A percentile compares a stretch with the other conserved stretches of the same genome.
Conservation (phyloP, 2,329 filamentous ascomycete genomes). For the Alternaria conjuncta region DNA sequence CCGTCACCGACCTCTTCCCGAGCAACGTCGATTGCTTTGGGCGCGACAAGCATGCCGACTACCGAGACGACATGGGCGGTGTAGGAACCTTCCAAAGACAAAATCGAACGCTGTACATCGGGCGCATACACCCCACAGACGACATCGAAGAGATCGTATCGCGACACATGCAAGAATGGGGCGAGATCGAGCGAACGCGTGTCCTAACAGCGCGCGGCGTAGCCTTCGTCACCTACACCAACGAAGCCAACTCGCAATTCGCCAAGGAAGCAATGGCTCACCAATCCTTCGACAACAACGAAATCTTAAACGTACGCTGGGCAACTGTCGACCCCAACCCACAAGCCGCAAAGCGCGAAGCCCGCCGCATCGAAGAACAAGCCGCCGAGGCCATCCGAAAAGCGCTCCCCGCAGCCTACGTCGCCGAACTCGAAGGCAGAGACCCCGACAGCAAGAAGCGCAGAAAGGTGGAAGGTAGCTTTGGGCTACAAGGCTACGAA, state of each 20-base stretch:
- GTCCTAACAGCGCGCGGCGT: conserved; percentile 90
- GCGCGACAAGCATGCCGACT: conserved; percentile 89
- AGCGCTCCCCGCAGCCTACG: conserved; percentile 86
- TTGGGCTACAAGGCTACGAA: conserved; percentile 89
- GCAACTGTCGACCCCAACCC: conserved; percentile 96
- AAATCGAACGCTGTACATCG: conserved; percentile 92
- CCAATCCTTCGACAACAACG: conserved; percentile 87
- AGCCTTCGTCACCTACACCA: conserved; percentile 92
- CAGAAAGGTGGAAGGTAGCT: conserved; percentile 83
- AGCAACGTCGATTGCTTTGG: conserved; percentile 96
- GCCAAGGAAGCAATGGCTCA: conserved; percentile 89
- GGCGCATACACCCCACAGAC: conserved; percentile 91
- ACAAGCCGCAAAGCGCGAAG: conserved; percentile 90
- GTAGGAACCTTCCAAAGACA: conserved; percentile 93
- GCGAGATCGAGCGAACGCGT: conserved; percentile 84
- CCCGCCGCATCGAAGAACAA: conserved; percentile 87
- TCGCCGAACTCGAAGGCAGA: conserved; percentile 91
- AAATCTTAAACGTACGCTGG: conserved; percentile 96
- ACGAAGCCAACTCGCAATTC: conserved; percentile 64
- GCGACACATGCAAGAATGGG: conserved; percentile 96
- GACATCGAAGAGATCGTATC: conserved; percentile 97
- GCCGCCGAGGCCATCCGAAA: conserved; percentile 90
- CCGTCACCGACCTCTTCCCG: conserved; percentile 87
- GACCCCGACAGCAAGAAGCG: conserved; percentile 87
- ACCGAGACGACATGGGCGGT: conserved; percentile 96